phyloP scores from a whole-genome alignment of 2,329 filamentous ascomycete genomes.

The Verruconis gallopava region DNA sequence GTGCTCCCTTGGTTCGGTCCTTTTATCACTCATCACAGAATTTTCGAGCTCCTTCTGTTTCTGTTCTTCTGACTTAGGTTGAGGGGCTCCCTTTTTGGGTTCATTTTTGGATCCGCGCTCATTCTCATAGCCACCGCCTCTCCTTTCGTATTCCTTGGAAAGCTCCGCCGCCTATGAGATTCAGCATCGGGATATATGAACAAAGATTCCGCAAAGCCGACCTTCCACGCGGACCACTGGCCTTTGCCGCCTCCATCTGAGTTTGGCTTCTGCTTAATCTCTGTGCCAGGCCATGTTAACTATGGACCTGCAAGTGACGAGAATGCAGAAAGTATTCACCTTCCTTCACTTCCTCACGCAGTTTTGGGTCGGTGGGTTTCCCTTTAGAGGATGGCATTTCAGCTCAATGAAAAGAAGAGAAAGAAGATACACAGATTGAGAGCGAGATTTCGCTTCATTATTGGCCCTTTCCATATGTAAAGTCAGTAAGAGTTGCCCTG shows the following conservation, averaged over 20 bases:
- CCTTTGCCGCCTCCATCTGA: slow-evolving; percentile 34
- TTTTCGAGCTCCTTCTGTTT: slow-evolving; percentile 14
- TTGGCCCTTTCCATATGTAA: no score
- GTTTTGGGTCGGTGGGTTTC: slow-evolving; percentile 32
- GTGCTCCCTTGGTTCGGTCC: slow-evolving; percentile 17
- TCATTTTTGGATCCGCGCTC: slow-evolving; percentile 30
- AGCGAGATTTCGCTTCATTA: no score
- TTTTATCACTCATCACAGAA: slow-evolving; percentile 7
- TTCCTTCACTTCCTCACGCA: slow-evolving; percentile 33
- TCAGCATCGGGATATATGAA: neutral
- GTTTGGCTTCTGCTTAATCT: slow-evolving; percentile 32
- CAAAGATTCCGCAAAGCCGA: slow-evolving; percentile 11
- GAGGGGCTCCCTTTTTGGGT: slow-evolving; percentile 28
- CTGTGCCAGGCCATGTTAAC: slow-evolving; percentile 16
- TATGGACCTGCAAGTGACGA: no score
- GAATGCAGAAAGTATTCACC: slow-evolving; percentile 5
- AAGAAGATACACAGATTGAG: neutral
- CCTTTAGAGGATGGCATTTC: slow-evolving; percentile 31
- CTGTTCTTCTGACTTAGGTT: slow-evolving; percentile 21
- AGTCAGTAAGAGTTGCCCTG: no score
- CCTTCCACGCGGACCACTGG: slow-evolving; percentile 36
- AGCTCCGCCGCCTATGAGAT: slow-evolving; percentile 23
- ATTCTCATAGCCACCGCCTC: slow-evolving; percentile 29
- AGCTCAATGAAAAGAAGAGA: neutral
- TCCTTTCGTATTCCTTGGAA: slow-evolving; percentile 30